These are phyloP conservation scores for Sporisorium graminicola DNA, from an alignment of 1,284 basidiomycete genomes.

Conservation along the genomic window DNA sequence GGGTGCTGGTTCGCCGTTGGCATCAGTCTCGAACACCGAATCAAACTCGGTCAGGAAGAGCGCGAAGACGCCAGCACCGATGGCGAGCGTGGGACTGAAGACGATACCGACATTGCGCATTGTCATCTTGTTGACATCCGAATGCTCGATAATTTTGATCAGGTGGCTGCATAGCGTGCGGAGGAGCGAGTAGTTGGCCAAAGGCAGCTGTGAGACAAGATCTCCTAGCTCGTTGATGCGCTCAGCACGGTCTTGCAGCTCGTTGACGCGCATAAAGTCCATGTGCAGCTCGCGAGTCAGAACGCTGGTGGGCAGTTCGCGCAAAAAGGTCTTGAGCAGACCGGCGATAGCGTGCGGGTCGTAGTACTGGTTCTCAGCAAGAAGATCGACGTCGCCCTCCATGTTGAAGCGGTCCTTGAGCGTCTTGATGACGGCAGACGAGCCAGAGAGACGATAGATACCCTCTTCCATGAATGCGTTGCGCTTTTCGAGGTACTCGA, in stretches of 20 bases:
- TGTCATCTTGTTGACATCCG: conserved; percentile 95
- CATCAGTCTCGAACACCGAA: conserved; percentile 61
- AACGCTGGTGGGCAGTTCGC: conserved; percentile 63
- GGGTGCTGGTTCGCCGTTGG: conserved; percentile 56
- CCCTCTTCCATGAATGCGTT: conserved; percentile 96
- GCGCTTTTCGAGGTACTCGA: conserved; percentile 75
- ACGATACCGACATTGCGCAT: conserved; percentile 99
- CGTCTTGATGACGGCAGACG: conserved; percentile 85
- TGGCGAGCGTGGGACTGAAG: conserved; percentile 71
- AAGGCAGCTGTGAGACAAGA: conserved; percentile 86
- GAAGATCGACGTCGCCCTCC: conserved; percentile 70
- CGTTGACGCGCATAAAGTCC: conserved; percentile 71
- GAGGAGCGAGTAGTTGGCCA: conserved; percentile 92
- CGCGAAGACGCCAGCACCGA: conserved; percentile 65
- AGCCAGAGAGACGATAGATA: conserved; percentile 83
- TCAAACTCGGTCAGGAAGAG: conserved; percentile 65
- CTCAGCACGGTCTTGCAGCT: conserved; percentile 87
- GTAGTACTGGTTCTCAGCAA: conserved; percentile 54
- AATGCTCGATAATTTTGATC: conserved; percentile 92
- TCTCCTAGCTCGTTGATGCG: conserved; percentile 86
- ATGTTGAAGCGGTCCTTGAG: conserved; percentile 92
- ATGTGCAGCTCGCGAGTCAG: conserved; percentile 63
- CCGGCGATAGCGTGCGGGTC: conserved; percentile 67
- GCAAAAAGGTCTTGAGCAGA: conserved; percentile 65
- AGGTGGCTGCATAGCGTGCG: conserved; percentile 94